A percentile compares a stretch with the other conserved stretches of the same genome.
Evolutionary conservation across 805 yeast genomes (phyloP).

Genomic region (Yarrowia osloensis): DNA sequence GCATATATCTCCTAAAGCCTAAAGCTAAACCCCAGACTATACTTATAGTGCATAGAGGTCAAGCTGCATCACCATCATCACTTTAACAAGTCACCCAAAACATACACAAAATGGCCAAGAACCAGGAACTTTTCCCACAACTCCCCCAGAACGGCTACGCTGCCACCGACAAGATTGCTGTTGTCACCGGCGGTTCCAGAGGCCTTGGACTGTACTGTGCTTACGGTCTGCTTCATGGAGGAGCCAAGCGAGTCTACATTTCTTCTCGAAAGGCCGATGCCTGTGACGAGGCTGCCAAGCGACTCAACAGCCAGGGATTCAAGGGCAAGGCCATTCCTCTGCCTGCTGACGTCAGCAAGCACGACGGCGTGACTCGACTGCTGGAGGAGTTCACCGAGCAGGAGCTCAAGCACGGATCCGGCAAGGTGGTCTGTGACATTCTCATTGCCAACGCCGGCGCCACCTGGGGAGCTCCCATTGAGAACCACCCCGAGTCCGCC

Average conservation of each 20-base stretch:
- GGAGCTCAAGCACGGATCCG: conserved; percentile 45
- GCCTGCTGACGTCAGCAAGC: conserved; percentile 59
- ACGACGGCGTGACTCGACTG: conserved; percentile 52
- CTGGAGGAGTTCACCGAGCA: conserved; percentile 39
- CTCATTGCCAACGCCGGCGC: conserved; percentile 80
- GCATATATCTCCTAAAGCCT: conserved; percentile 8
- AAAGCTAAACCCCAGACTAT: conserved; percentile 19
- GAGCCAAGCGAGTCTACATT: conserved; percentile 62
- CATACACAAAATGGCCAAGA: background rate
- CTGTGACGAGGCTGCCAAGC: conserved; percentile 56
- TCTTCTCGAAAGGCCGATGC: conserved; percentile 66
- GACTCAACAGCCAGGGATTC: conserved; percentile 42
- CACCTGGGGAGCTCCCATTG: conserved; percentile 70
- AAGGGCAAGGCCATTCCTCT: conserved; percentile 48
- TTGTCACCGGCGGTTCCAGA: conserved; percentile 73
- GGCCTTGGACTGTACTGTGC: conserved; percentile 74
- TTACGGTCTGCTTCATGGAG: conserved; percentile 60
- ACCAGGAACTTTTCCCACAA: conserved; percentile 38
- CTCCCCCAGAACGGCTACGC: conserved; percentile 40
- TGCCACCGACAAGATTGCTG: conserved; percentile 59
- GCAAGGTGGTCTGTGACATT: conserved; percentile 51
- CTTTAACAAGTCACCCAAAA: background rate
- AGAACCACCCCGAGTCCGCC: conserved; percentile 60
- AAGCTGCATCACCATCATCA: background rate
- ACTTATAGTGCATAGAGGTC: background rate